phyloP scores from a whole-genome alignment of 2,329 filamentous ascomycete genomes.

The Aspergillus ochraceus region DNA sequence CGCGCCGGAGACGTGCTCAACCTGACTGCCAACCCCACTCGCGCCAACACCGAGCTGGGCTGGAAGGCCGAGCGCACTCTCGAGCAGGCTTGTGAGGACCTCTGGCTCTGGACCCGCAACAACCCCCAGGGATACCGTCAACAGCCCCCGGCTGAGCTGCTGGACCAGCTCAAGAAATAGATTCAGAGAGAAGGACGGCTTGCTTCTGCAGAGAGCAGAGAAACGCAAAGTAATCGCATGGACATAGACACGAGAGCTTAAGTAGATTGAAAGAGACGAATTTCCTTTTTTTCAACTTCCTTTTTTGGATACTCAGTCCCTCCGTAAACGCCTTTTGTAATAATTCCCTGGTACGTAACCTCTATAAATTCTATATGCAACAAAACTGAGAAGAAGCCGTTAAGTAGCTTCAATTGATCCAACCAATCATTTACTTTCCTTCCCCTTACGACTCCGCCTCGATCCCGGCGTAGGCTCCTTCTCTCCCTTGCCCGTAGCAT shows the following conservation, averaged over 20 bases:
- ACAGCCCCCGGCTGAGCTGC: slow-evolving; percentile 78
- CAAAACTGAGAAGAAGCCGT: not conserved
- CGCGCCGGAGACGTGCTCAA: slow-evolving; percentile 89
- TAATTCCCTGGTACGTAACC: not conserved
- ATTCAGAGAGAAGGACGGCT: not conserved
- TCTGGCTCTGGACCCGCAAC: slow-evolving; percentile 97
- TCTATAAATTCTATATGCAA: not conserved
- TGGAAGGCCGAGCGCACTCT: slow-evolving; percentile 92
- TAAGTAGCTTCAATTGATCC: not conserved
- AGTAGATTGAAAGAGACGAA: slow-evolving; percentile 36
- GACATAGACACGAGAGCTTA: slow-evolving; percentile 6
- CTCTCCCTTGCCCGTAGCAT: slow-evolving; percentile 8
- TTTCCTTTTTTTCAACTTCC: slow-evolving; percentile 28
- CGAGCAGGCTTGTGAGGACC: slow-evolving; percentile 88
- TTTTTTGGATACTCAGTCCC: not conserved
- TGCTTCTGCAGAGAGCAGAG: not conserved
- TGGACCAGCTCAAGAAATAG: slow-evolving; percentile 55
- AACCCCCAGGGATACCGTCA: slow-evolving; percentile 95
- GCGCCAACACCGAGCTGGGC: slow-evolving; percentile 82
- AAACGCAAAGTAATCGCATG: not conserved
- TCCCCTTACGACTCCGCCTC: slow-evolving; percentile 39
- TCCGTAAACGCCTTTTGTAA: not conserved
- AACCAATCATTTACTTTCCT: slow-evolving; percentile 25
- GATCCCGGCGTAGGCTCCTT: slow-evolving; percentile 39
- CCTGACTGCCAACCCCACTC: slow-evolving; percentile 84